Evolutionary conservation across 768 basidiomycete genomes (phyloP), one percentile per base, ranked within the genome.

Genomic region (Serendipita indica): DNA sequence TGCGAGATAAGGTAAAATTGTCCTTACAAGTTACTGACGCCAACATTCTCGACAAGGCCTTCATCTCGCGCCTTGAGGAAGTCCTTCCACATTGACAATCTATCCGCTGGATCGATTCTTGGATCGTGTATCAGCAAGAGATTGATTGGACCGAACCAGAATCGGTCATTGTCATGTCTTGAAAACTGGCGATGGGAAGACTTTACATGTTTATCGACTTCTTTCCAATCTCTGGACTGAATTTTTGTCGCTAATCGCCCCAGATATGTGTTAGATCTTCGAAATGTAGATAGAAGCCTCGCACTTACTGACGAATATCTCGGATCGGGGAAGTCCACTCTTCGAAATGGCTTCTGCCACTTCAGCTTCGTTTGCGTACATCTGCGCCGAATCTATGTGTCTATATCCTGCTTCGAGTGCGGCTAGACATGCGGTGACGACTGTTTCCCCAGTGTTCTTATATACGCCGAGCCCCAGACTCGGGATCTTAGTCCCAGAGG

Each of bases 1-100:
- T 37, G 10, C 10, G 43, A 46, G 7, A 12, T 13, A 20, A 20
- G 22, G 22, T 20, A 46, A 46, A 10, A 10, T 13, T 27, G 46
- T 20, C 66, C 83, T 46, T 64, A 87, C 86, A 81, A 91, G 70
- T 91, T 91, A 1, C 86, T 89, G 3, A 90, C 88, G 2, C 88
- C 88, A 16, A 87, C 78, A 3, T 75, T 75, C 62, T 78, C 75
- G 57, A 89, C 76, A 64, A 85, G 85, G 2, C 88, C 86, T 2
- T 70, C 76, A 28, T 62, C 58, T 62, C 77, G 77, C 18, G 77
- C 77, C 33, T 83, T 80, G 3, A 81, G 68, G 10, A 91, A 72
- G 6, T 84, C 86, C 52, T 75, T 79, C 72, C 84, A 90, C 0
- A 85, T 82, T 18, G 73, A 77, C n/a, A 89, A 71, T 20, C 89